phyloP scores from a whole-genome alignment of 1,139 yeast genomes.

The Pichia sp. region DNA sequence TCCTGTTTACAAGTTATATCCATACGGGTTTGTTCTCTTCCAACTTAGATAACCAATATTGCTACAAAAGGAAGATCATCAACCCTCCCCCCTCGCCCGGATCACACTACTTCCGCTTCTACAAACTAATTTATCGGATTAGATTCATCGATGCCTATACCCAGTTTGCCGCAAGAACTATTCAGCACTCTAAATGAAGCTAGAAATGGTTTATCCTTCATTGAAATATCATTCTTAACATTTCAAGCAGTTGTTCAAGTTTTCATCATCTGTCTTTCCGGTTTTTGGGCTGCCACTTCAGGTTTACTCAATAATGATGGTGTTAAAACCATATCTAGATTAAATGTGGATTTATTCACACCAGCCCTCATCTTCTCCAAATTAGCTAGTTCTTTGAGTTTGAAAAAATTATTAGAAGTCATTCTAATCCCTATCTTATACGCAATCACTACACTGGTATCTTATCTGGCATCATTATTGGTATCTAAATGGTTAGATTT shows the following conservation, averaged over 20 bases:
- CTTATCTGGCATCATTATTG: conserved; percentile 47
- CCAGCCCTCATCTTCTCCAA: conserved; percentile 80
- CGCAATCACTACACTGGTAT: conserved; percentile 55
- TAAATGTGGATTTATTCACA: conserved; percentile 76
- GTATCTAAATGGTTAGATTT: conserved; percentile 42
- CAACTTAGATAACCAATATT: too few species aligned
- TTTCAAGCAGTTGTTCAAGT: conserved; percentile 77
- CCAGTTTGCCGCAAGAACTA: conserved; percentile 3
- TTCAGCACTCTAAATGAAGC: conserved; percentile 7
- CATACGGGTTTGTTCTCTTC: too few species aligned
- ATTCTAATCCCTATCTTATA: conserved; percentile 69
- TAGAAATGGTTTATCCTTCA: conserved; percentile 14
- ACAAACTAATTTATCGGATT: too few species aligned
- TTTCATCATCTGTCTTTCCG: conserved; percentile 63
- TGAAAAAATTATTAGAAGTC: conserved; percentile 60
- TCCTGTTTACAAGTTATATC: too few species aligned
- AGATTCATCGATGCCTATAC: too few species aligned
- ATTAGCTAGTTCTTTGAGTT: conserved; percentile 65
- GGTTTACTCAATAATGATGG: conserved; percentile 54
- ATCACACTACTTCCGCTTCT: too few species aligned
- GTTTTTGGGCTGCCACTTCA: conserved; percentile 58
- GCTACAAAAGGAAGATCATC: too few species aligned
- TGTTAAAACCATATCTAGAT: conserved; percentile 56
- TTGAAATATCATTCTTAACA: conserved; percentile 54
- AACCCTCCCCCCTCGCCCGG: too few species aligned